Base-by-base conservation (phyloP, 352 stramenopile species). In the Hyaloperonospora brassicae region DNA sequence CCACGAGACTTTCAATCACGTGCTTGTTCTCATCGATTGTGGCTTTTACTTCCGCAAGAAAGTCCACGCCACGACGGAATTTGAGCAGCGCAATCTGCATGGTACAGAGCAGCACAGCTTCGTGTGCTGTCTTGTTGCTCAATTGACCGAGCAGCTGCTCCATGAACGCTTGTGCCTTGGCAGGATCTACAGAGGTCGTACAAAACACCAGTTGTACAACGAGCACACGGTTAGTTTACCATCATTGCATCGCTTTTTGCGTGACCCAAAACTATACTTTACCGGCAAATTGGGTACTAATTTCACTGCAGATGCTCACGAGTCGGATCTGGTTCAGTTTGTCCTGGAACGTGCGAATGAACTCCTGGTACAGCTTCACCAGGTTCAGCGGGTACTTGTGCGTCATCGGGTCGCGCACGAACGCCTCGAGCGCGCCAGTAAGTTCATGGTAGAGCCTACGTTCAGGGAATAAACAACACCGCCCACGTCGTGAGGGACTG, bases 381-480 rank as follows among this genome's bases (percentile, higher is more conserved):
- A 87, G 64, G 51, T 84, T 87, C 11, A 64, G 58, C 2, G 76
- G 70, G 25, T 73, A 63, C 59, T 87, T 87, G 53, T 70, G 72
- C 34, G 66, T 84, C 54, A 72, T 52, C 21, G 80, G 74, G 54
- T 95, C 79, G 44, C 80, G 84, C 23, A 98, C 82, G 61, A 98
- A 98, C 25, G 84, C 72, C 51, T 98, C 74, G 14, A 98, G 56
- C 34, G 86, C 78, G 51, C 94, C 71, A 3, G 96, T 98, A 22
- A 98, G 86, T 69, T 99, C 94, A 89, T 99, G 96, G 84, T 96
- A 99, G 30, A 98, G 68, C 71, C 97, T 98, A 54, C 5, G 8
- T 8, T 8, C 4, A 34, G 8, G 41, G 30, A 12, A 58, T 42
- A 56, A 27, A 40, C 9, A 57, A 17, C 17, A 17, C 17, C 21